Conservation (phyloP, 139 green algal genomes). For the Haematococcus sp. region DNA sequence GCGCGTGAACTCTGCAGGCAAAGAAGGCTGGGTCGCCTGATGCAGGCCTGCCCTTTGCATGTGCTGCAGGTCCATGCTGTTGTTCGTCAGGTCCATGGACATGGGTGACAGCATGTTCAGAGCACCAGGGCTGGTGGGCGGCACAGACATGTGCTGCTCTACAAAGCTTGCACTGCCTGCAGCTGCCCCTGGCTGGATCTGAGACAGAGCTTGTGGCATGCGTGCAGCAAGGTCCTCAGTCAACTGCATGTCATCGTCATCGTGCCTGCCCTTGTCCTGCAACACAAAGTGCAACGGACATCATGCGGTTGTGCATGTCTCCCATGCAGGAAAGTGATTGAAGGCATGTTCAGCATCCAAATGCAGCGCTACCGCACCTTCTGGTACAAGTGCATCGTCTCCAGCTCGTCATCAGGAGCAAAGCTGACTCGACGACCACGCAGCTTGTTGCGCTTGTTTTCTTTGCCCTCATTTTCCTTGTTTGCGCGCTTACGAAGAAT, state of each 20-base stretch:
- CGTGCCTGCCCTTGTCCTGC: background rate
- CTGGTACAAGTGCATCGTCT: conserved; percentile 64
- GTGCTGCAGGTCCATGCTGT: conserved; percentile 29
- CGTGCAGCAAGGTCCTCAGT: background rate
- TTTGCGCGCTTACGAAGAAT: conserved; percentile 37
- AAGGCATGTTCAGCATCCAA: too few relatives aligned
- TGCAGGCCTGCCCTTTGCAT: background rate
- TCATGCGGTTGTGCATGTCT: too few relatives aligned
- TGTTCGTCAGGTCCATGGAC: conserved; percentile 63
- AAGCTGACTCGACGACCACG: conserved; percentile 64
- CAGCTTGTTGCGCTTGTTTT: conserved; percentile 32
- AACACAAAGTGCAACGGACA: background rate
- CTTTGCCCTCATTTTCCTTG: conserved; percentile 44
- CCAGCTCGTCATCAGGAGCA: conserved; percentile 67
- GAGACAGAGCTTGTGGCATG: background rate
- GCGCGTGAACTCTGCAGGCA: conserved; percentile 28
- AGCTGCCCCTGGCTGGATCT: background rate
- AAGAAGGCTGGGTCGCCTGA: background rate
- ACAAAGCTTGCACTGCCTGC: background rate
- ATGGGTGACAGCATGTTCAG: conserved; percentile 20
- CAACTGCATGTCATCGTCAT: background rate
- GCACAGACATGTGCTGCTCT: background rate
- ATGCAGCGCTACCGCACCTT: too few relatives aligned
- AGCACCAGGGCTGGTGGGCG: conserved; percentile 6
- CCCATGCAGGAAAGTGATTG: too few relatives aligned